phyloP scores from a whole-genome alignment of 1,139 yeast species.

The Hyphopichia buzzinii region DNA sequence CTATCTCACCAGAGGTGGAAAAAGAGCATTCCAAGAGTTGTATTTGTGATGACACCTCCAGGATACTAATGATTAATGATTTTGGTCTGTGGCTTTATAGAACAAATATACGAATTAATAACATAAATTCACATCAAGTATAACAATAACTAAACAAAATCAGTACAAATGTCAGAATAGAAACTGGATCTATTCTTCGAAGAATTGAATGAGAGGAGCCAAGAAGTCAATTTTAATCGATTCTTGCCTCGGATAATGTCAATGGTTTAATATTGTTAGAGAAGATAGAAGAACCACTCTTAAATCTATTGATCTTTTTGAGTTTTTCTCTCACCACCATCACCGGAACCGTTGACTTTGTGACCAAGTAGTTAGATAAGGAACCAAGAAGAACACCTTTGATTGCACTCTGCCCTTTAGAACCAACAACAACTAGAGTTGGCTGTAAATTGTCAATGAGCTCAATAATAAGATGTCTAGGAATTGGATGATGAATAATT shows the following conservation, averaged over 20 bases:
- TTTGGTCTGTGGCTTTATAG: no score
- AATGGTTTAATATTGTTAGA: constrained; percentile 49
- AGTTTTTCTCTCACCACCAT: constrained; percentile 86
- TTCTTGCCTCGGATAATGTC: constrained; percentile 49
- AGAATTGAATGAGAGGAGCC: no score
- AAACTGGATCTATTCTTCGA: no score
- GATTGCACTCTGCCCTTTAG: constrained; percentile 72
- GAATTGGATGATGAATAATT: constrained; percentile 81
- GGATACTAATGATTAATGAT: no score
- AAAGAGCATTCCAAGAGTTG: constrained; percentile 35
- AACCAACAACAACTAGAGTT: constrained; percentile 77
- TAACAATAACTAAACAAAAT: no score
- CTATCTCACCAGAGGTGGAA: constrained; percentile 24
- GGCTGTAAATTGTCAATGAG: constrained; percentile 82
- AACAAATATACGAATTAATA: no score
- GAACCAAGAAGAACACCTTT: constrained; percentile 78
- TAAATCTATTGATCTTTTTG: constrained; percentile 67
- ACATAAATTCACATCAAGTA: no score
- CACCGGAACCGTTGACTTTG: constrained; percentile 80
- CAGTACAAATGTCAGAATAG: no score
- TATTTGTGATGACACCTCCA: constrained; percentile 18
- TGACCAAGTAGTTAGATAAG: constrained; percentile 71
- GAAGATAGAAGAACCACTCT: constrained; percentile 46
- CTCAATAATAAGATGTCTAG: constrained; percentile 81
- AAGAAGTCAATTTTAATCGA: constrained; percentile 33